Percentiles rank a stretch among this genome's conserved stretches.
These are phyloP conservation scores for Mycena belliarum DNA, from an alignment of 768 basidiomycete species.

Conservation along the genomic window DNA sequence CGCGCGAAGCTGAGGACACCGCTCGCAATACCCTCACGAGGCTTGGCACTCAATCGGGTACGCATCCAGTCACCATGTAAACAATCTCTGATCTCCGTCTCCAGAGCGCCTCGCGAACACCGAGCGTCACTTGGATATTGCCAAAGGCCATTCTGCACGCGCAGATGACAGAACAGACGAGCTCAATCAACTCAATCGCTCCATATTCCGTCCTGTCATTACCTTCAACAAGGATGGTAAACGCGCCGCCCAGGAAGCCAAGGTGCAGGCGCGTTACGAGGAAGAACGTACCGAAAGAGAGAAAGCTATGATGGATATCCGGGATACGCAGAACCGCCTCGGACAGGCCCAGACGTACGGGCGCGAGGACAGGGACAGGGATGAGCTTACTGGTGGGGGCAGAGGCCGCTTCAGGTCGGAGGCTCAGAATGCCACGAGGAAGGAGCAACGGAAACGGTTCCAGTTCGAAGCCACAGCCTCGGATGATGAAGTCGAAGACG, in stretches of 20 bases:
- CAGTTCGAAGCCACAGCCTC: conserved; percentile 90
- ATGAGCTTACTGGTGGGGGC: conserved; percentile 35
- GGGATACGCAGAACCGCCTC: conserved; percentile 85
- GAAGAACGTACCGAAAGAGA: conserved; percentile 85
- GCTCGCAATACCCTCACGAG: conserved; percentile 80
- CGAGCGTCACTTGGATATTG: conserved; percentile 90
- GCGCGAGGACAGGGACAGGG: conserved; percentile 46
- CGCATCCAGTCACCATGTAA: conserved; percentile 18
- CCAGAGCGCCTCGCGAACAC: conserved; percentile 89
- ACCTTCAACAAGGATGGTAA: conserved; percentile 93
- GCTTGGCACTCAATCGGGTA: conserved; percentile 93
- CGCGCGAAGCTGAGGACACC: conserved; percentile 96
- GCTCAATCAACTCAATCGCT: conserved; percentile 90
- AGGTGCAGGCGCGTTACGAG: conserved; percentile 82
- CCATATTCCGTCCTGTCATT: conserved; percentile 92
- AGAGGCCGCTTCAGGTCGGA: conserved; percentile 46
- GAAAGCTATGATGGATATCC: conserved; percentile 81
- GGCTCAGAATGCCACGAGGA: conserved; percentile 54
- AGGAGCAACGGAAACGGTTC: conserved; percentile 78
- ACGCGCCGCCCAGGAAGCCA: conserved; percentile 82
- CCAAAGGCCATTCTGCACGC: conserved; percentile 82
- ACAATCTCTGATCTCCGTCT: conserved; percentile 9
- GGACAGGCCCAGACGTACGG: conserved; percentile 72
- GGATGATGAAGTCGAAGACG: conserved; percentile 94
- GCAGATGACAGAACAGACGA: conserved; percentile 95